Evolutionary conservation across 2,329 filamentous ascomycete species (phyloP).

Genomic region (Exophiala xenobiotica): DNA sequence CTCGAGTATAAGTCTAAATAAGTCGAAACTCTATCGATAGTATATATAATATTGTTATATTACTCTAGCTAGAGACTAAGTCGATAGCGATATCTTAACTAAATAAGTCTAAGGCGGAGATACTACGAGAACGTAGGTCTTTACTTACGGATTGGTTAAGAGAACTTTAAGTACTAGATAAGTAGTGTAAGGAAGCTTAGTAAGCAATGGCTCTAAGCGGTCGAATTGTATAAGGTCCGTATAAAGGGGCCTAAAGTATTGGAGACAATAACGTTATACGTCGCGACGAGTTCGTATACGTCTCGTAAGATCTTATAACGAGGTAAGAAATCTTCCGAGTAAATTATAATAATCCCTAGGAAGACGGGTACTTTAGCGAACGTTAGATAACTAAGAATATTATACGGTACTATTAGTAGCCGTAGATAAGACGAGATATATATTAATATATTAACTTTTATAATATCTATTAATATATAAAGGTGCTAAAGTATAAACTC

Average conservation of each 20-base stretch:
- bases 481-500: slow-evolving; percentile 4
- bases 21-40: not conserved
- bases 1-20: not conserved
- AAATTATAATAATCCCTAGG: slow-evolving; percentile 12
- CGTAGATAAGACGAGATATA: slow-evolving; percentile 7
- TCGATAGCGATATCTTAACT: no score
- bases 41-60: slow-evolving; percentile 2
- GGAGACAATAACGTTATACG: slow-evolving; percentile 4
- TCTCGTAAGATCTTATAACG: slow-evolving; percentile 1
- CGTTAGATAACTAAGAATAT: slow-evolving; percentile 5
- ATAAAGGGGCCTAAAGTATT: slow-evolving; percentile 3
- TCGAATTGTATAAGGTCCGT: not conserved
- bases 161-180: not conserved
- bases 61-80: no score
- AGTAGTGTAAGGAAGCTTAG: not conserved
- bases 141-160: not conserved
- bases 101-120: no score
- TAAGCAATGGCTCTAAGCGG: not conserved
- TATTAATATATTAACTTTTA: slow-evolving; percentile 8
- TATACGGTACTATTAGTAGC: slow-evolving; percentile 7
- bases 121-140: no score
- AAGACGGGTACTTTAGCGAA: slow-evolving; percentile 7
- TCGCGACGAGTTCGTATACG: slow-evolving; percentile 2
- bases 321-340: slow-evolving; percentile 5
- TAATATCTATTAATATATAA: slow-evolving; percentile 11